Evolutionary conservation across 768 basidiomycete species (phyloP).

Genomic region (Boletus eberwhitei): DNA sequence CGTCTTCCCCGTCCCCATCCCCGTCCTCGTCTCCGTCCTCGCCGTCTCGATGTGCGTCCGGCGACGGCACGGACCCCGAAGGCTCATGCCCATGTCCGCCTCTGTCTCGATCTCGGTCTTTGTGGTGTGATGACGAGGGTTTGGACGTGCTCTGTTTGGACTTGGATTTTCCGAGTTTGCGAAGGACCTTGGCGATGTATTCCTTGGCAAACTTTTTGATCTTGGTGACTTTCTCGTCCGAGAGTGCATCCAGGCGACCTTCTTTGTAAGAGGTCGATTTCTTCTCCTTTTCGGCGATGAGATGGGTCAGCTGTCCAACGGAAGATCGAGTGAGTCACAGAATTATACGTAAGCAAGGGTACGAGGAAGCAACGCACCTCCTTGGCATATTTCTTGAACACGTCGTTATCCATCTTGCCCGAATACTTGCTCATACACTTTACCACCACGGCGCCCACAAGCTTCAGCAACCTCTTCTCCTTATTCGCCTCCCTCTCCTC

Average conservation of each 20-base stretch:
- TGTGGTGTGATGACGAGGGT: slow-evolving; percentile 12
- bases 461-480: slow-evolving; percentile 79
- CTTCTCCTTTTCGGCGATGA: slow-evolving; percentile 94
- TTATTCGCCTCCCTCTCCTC: slow-evolving; percentile 65
- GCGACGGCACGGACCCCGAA: slow-evolving; percentile 13
- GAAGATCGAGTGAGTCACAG: background rate
- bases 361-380: slow-evolving; percentile 54
- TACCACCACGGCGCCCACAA: slow-evolving; percentile 89
- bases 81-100: background rate
- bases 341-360: slow-evolving; percentile 1
- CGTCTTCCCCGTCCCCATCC: slow-evolving; percentile 22
- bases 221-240: slow-evolving; percentile 83
- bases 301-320: slow-evolving; percentile 64
- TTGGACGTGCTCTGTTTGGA: slow-evolving; percentile 20
- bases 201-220: slow-evolving; percentile 94
- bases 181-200: slow-evolving; percentile 77
- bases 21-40: slow-evolving; percentile 3
- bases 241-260: slow-evolving; percentile 67
- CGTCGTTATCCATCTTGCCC: slow-evolving; percentile 67
- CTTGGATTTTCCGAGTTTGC: slow-evolving; percentile 53
- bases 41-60: slow-evolving; percentile 11
- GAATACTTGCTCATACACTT: slow-evolving; percentile 89
- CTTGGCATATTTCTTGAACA: slow-evolving; percentile 94
- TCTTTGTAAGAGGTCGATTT: slow-evolving; percentile 78
- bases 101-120: slow-evolving; percentile 5